Evolutionary conservation across 164 flowering plant genomes (phyloP).

Genomic region (Piper longum): DNA sequence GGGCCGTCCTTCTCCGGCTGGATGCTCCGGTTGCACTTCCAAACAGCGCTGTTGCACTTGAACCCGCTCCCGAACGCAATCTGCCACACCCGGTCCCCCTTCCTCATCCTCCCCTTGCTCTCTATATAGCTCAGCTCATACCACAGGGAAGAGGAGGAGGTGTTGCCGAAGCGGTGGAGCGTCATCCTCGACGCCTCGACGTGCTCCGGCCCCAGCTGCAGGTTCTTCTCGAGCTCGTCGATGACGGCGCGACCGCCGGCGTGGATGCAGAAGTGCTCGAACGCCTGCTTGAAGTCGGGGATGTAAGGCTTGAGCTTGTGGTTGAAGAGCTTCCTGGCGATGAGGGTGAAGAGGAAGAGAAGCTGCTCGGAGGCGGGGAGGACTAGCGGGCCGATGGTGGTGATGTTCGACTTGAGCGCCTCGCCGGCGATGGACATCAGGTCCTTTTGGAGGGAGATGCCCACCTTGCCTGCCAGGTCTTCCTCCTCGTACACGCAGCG

Average conservation of each 20-base stretch:
- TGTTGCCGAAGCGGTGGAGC: constrained; percentile 13
- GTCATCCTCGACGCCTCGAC: constrained; percentile 16
- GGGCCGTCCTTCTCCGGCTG: constrained; percentile 2
- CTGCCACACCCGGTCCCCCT: constrained; percentile 13
- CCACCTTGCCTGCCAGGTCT: constrained; percentile 6
- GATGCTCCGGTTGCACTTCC: constrained; percentile 11
- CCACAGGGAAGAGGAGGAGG: constrained; percentile 11
- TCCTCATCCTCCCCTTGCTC: constrained; percentile 11
- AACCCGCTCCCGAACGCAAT: constrained; percentile 13
- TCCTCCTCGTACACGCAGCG: constrained; percentile 10
- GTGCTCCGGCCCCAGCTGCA: constrained; percentile 7
- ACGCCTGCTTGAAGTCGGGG: constrained; percentile 15
- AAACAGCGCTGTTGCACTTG: constrained; percentile 14
- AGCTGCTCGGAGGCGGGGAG: constrained; percentile 13
- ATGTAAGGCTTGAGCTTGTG: constrained; percentile 14
- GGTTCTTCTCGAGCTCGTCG: constrained; percentile 13
- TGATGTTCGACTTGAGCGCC: constrained; percentile 14
- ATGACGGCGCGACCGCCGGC: constrained; percentile 14
- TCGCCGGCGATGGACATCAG: constrained; percentile 13
- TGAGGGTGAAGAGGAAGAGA: constrained; percentile 10
- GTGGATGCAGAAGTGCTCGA: constrained; percentile 16
- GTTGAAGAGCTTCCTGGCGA: constrained; percentile 8
- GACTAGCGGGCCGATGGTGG: constrained; percentile 13
- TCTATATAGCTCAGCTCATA: constrained; percentile 12
- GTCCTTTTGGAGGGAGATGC: constrained; percentile 9